Evolutionary conservation across 2,329 filamentous ascomycete species (phyloP).

Genomic region (Botrytis hyacinthi): DNA sequence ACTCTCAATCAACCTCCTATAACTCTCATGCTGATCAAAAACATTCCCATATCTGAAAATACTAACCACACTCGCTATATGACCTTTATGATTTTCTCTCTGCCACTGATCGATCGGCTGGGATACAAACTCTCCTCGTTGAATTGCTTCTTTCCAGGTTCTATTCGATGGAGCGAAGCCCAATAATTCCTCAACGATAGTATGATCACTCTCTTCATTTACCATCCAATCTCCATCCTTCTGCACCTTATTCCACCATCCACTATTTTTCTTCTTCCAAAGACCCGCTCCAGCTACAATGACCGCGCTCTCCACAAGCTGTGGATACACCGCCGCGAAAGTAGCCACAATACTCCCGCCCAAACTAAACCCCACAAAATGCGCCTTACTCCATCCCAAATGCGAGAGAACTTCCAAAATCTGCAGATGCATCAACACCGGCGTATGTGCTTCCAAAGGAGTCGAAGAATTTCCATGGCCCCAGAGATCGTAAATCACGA

Average conservation of each 20-base stretch:
- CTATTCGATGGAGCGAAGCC: slow-evolving; percentile 38
- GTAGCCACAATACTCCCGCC: slow-evolving; percentile 29
- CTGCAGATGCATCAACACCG: slow-evolving; percentile 45
- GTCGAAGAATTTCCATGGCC: slow-evolving; percentile 54
- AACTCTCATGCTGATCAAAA: slow-evolving; percentile 36
- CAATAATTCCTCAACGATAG: slow-evolving; percentile 39
- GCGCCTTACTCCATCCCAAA: neutral
- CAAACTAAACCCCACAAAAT: neutral
- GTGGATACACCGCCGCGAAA: slow-evolving; percentile 40
- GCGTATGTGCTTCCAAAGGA: slow-evolving; percentile 44
- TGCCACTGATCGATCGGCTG: slow-evolving; percentile 51
- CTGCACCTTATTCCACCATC: slow-evolving; percentile 24
- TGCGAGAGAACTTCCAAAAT: slow-evolving; percentile 35
- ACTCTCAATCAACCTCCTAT: neutral
- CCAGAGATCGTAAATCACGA: slow-evolving; percentile 51
- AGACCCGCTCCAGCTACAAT: slow-evolving; percentile 50
- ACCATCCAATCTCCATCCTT: slow-evolving; percentile 9
- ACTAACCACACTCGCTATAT: slow-evolving; percentile 46
- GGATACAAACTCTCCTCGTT: slow-evolving; percentile 46
- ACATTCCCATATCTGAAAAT: slow-evolving; percentile 48
- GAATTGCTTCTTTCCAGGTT: slow-evolving; percentile 48
- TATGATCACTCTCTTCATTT: slow-evolving; percentile 23
- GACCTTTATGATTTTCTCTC: slow-evolving; percentile 46
- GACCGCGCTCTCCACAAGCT: slow-evolving; percentile 39
- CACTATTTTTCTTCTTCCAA: slow-evolving; percentile 36